Evolutionary conservation across 495 filamentous ascomycete genomes (phyloP).

Genomic region (Penicillium canescens): DNA sequence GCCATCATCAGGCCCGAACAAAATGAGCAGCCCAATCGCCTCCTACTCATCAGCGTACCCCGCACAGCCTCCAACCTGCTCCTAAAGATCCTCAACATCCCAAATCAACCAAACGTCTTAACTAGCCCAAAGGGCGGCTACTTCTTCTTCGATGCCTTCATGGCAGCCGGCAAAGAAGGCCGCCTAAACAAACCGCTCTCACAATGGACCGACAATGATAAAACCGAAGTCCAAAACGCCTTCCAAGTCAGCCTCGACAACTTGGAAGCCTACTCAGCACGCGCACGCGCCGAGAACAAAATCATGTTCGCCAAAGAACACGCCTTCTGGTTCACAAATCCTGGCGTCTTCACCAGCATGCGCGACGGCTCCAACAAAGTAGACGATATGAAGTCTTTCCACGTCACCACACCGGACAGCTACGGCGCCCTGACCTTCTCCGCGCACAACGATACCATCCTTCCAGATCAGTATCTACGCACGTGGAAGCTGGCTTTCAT

Average conservation of each 20-base stretch:
- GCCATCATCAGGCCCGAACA: neutral
- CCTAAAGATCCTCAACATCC: slow-evolving; percentile 36
- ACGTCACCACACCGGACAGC: slow-evolving; percentile 3
- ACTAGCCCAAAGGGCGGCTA: slow-evolving; percentile 36
- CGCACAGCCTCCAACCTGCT: slow-evolving; percentile 46
- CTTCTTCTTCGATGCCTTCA: slow-evolving; percentile 33
- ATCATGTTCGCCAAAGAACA: slow-evolving; percentile 45
- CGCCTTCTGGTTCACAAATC: slow-evolving; percentile 21
- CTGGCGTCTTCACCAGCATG: neutral
- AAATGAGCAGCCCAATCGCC: slow-evolving; percentile 1
- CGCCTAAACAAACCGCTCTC: slow-evolving; percentile 14
- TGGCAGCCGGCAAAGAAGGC: neutral
- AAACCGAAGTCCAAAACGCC: slow-evolving; percentile 4
- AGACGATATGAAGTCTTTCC: slow-evolving; percentile 1
- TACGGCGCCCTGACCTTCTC: slow-evolving; percentile 22
- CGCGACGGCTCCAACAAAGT: neutral
- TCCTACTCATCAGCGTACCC: slow-evolving; percentile 33
- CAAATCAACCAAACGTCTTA: slow-evolving; percentile 32
- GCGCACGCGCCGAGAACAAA: slow-evolving; percentile 27
- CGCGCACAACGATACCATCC: slow-evolving; percentile 34
- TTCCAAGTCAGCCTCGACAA: slow-evolving; percentile 23
- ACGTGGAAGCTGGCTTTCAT: slow-evolving; percentile 39
- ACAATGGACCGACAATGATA: slow-evolving; percentile 28
- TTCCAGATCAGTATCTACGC: slow-evolving; percentile 40
- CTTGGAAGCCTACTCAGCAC: slow-evolving; percentile 24